Evolutionary conservation across 495 filamentous ascomycete species (phyloP).

Genomic region (Xylaria telfairii): DNA sequence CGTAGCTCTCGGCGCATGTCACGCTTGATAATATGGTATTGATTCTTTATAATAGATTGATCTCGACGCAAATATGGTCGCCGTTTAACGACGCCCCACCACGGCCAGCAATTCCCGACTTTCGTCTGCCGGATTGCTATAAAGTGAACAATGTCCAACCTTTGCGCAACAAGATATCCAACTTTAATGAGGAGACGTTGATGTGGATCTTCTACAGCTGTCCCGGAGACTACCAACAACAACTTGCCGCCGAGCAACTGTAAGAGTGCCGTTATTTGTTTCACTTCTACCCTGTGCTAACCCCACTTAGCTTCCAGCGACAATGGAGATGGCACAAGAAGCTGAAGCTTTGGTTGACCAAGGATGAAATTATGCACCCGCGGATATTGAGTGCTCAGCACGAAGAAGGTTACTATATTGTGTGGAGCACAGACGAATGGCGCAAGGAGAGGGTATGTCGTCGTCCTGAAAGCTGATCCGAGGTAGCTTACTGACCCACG

Average conservation of each 20-base stretch:
- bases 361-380: conserved; percentile 77
- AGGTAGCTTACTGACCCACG: conserved; percentile 17
- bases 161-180: conserved; percentile 75
- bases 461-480: conserved; percentile 1
- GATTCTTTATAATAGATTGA: conserved; percentile 28
- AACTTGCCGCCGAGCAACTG: conserved; percentile 82
- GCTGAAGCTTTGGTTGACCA: conserved; percentile 87
- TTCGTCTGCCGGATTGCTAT: conserved; percentile 81
- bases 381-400: conserved; percentile 68
- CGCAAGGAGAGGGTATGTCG: conserved; percentile 76
- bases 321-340: conserved; percentile 96
- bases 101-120: conserved; percentile 77
- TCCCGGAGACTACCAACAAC: conserved; percentile 82
- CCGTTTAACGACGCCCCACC: conserved; percentile 74
- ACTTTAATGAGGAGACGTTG: conserved; percentile 88
- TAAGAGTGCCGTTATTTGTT: conserved; percentile 41
- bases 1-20: conserved; percentile 33
- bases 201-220: conserved; percentile 96
- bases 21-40: background rate
- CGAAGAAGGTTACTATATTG: conserved; percentile 86
- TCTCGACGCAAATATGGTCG: conserved; percentile 61
- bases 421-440: conserved; percentile 88
- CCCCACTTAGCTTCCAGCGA: conserved; percentile 56
- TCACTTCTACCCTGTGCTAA: conserved; percentile 27
- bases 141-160: conserved; percentile 84